Evolutionary conservation across 225 moss, liverwort and hornwort species (phyloP).

Genomic region (Lunularia cruciata): DNA sequence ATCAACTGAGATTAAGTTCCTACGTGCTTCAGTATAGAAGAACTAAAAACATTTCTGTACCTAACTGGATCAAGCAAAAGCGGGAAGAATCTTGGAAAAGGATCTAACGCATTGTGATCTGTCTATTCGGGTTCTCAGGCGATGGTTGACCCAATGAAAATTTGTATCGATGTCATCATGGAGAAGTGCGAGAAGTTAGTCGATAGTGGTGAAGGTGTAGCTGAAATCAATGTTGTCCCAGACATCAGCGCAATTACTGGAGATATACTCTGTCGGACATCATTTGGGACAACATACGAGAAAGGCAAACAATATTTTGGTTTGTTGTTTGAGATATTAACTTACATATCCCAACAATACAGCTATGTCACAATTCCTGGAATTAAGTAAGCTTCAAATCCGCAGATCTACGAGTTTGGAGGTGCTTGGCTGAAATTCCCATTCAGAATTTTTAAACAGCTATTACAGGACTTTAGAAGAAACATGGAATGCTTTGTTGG

Average conservation of each 20-base stretch:
- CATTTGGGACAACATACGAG: slow-evolving; percentile 15
- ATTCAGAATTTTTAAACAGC: too few species aligned
- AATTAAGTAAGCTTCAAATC: background rate
- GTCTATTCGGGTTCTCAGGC: slow-evolving; percentile 4
- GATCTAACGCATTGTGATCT: too few species aligned
- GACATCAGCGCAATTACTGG: background rate
- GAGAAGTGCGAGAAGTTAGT: slow-evolving; percentile 5
- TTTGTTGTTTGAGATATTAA: background rate
- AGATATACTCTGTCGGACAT: slow-evolving; percentile 6
- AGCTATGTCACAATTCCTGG: background rate
- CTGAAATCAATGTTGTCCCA: background rate
- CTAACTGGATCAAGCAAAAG: too few species aligned
- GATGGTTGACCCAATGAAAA: background rate
- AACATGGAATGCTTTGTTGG: too few species aligned
- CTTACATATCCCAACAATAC: background rate
- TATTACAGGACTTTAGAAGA: too few species aligned
- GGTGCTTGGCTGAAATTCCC: too few species aligned
- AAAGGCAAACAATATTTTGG: background rate
- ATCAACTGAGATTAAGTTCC: too few species aligned
- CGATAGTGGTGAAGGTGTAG: background rate
- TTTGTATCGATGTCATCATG: background rate
- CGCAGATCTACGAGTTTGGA: too few species aligned
- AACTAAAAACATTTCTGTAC: too few species aligned
- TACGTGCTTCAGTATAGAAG: too few species aligned
- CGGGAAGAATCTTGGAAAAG: too few species aligned